Conservation (phyloP, 306 rosid genomes). For the Medicago truncatula region DNA sequence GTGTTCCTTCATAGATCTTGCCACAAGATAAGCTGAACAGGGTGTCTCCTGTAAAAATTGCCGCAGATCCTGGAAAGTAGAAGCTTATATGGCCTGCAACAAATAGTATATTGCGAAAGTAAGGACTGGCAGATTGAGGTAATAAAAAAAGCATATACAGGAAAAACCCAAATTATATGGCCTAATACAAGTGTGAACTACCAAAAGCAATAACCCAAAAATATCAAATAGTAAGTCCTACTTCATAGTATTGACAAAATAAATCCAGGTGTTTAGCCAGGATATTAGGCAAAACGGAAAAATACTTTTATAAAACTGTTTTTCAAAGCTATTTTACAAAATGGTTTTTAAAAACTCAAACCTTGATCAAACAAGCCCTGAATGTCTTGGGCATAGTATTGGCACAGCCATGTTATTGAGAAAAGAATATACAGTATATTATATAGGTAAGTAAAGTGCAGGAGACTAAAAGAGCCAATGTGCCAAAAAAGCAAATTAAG, state of each 20-base stretch:
- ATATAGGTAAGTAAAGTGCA: neutral
- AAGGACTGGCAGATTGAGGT: neutral
- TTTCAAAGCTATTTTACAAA: neutral
- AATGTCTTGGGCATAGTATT: constrained; percentile 12
- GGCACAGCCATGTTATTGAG: neutral
- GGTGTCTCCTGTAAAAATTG: constrained; percentile 90
- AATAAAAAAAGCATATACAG: constrained; percentile 26
- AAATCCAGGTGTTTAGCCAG: constrained; percentile 29
- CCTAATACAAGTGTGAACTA: constrained; percentile 27
- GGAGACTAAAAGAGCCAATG: constrained; percentile 19
- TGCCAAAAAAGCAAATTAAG: constrained; percentile 14
- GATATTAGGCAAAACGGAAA: constrained; percentile 11
- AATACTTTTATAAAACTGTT: neutral
- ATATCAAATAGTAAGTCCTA: constrained; percentile 11
- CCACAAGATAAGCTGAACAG: constrained; percentile 98
- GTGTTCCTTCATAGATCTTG: constrained; percentile 91
- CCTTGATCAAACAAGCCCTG: neutral
- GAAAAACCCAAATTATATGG: neutral
- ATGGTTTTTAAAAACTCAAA: neutral
- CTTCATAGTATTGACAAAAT: constrained; percentile 25
- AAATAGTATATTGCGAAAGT: constrained; percentile 18
- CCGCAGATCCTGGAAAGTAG: constrained; percentile 89
- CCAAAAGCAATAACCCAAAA: constrained; percentile 5
- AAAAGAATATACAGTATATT: neutral
- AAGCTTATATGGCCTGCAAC: constrained; percentile 89